Evolutionary conservation across 352 stramenopile species (phyloP).

Genomic region (Phytophthora pisi): DNA sequence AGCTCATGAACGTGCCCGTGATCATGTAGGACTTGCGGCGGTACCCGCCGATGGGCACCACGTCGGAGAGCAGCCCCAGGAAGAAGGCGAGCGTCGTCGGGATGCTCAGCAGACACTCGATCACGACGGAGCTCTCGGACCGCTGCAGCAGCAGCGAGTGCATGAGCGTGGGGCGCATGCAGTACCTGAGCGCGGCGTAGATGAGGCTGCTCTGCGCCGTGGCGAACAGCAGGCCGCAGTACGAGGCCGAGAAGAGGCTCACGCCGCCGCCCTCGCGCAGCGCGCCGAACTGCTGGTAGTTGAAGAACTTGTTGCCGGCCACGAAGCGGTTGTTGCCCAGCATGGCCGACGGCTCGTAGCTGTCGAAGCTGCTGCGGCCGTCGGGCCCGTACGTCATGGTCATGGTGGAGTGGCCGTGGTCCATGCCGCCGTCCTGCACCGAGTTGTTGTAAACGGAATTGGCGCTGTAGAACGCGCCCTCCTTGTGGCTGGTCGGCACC

Average conservation of each 20-base stretch:
- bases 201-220: slow-evolving; percentile 59
- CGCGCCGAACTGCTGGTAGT: slow-evolving; percentile 75
- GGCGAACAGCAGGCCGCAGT: slow-evolving; percentile 62
- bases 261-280: slow-evolving; percentile 64
- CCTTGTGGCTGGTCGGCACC: slow-evolving; percentile 36
- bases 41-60: slow-evolving; percentile 84
- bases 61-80: slow-evolving; percentile 87
- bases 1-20: slow-evolving; percentile 64
- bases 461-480: slow-evolving; percentile 32
- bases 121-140: slow-evolving; percentile 55
- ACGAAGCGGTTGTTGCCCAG: slow-evolving; percentile 54
- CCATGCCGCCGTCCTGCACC: slow-evolving; percentile 30
- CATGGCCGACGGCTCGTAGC: slow-evolving; percentile 33
- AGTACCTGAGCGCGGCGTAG: slow-evolving; percentile 72
- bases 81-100: slow-evolving; percentile 90
- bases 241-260: slow-evolving; percentile 63
- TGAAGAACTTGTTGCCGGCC: slow-evolving; percentile 76
- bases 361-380: slow-evolving; percentile 36
- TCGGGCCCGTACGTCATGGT: slow-evolving; percentile 34
- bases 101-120: slow-evolving; percentile 81
- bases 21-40: slow-evolving; percentile 93
- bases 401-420: slow-evolving; percentile 35
- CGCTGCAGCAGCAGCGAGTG: slow-evolving; percentile 64
- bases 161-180: slow-evolving; percentile 71
- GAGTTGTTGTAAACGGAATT: slow-evolving; percentile 41